Conservation (phyloP, 2,329 filamentous ascomycete species). For the Alternaria sp. region DNA sequence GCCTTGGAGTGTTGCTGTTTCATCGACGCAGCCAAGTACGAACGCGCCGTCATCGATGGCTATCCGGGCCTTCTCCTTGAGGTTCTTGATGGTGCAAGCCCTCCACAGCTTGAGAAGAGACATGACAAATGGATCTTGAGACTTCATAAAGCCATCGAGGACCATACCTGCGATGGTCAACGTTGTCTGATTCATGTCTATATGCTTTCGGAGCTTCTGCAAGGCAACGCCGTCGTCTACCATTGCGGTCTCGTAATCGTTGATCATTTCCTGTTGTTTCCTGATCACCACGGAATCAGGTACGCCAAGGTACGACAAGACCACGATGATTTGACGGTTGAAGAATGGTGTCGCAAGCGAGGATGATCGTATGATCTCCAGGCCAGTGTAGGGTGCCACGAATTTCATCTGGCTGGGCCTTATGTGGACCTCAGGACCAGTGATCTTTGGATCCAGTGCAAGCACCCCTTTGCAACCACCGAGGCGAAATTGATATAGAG, state of each 20-base stretch:
- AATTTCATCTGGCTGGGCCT: slow-evolving; percentile 91
- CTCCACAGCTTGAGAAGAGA: slow-evolving; percentile 85
- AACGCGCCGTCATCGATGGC: slow-evolving; percentile 83
- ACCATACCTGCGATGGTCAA: slow-evolving; percentile 78
- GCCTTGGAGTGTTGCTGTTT: slow-evolving; percentile 76
- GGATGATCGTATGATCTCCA: slow-evolving; percentile 88
- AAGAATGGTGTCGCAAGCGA: slow-evolving; percentile 77
- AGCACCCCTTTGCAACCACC: slow-evolving; percentile 93
- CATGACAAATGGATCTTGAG: slow-evolving; percentile 78
- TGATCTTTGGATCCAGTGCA: slow-evolving; percentile 72
- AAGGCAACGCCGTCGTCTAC: slow-evolving; percentile 68
- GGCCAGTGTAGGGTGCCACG: slow-evolving; percentile 67
- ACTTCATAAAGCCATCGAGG: slow-evolving; percentile 75
- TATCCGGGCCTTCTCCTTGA: slow-evolving; percentile 93
- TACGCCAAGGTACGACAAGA: slow-evolving; percentile 81
- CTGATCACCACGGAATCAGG: slow-evolving; percentile 67
- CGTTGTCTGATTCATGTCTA: slow-evolving; percentile 86
- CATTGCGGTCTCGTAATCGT: slow-evolving; percentile 73
- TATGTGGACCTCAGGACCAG: slow-evolving; percentile 73
- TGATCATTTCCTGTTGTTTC: slow-evolving; percentile 72
- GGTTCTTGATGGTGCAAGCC: slow-evolving; percentile 83
- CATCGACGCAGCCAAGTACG: slow-evolving; percentile 86
- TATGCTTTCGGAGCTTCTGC: slow-evolving; percentile 71
- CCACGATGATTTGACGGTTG: slow-evolving; percentile 87
- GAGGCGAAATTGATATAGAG: slow-evolving; percentile 88